A percentile compares a stretch with the other conserved stretches of the same genome.
Conservation (phyloP, 2,329 filamentous ascomycete species). For the Cladosporium sp. region DNA sequence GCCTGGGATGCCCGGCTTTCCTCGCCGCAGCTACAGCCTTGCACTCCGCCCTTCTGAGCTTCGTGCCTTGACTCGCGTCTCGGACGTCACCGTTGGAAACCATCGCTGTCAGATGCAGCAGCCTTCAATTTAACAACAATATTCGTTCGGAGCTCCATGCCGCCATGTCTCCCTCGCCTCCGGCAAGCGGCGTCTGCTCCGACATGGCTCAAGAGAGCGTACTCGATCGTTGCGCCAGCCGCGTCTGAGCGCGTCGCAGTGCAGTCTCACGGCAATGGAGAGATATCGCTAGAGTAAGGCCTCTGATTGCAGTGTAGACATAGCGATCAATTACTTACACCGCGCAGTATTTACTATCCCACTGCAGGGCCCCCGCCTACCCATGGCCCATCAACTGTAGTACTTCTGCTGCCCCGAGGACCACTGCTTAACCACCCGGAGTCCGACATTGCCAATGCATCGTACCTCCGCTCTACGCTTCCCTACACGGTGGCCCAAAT, state of each 20-base stretch:
- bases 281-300: conserved; percentile 35
- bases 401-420: conserved; percentile 40
- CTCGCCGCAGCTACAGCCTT: too few species aligned
- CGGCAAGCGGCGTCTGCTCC: not conserved
- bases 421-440: conserved; percentile 28
- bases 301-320: not conserved
- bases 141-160: conserved; percentile 6
- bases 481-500: conserved; percentile 38
- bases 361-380: conserved; percentile 23
- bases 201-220: not conserved
- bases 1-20: too few species aligned
- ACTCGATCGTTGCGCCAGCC: conserved; percentile 4
- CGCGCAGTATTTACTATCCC: conserved; percentile 17
- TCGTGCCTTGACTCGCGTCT: too few species aligned
- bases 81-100: too few species aligned
- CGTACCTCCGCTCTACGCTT: conserved; percentile 32
- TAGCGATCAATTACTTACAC: conserved; percentile 3
- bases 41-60: too few species aligned
- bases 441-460: conserved; percentile 27
- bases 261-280: conserved; percentile 38
- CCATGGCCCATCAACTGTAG: conserved; percentile 18
- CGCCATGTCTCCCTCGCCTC: conserved; percentile 3
- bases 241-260: conserved; percentile 23
- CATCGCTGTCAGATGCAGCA: too few species aligned
- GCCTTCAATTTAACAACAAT: not conserved